Conservation (phyloP, 108 stramenopile genomes). For the Skeletonema marinoi region DNA sequence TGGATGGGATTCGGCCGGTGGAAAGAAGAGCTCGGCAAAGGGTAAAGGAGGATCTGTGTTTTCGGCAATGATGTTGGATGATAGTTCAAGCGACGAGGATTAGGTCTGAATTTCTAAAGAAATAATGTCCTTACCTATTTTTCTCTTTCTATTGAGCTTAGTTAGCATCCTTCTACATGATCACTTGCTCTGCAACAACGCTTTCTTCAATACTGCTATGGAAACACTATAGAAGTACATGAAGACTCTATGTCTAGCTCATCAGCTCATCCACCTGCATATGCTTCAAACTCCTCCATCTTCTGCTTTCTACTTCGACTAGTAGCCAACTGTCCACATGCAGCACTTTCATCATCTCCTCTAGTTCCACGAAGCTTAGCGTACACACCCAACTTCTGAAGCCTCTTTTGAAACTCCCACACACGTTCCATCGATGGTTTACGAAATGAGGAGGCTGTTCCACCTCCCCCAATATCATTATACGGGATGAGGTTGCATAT, state of each 20-base stretch:
- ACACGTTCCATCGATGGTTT: constrained; percentile 60
- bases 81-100: constrained; percentile 79
- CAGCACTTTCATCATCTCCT: constrained; percentile 86
- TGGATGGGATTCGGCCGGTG: constrained; percentile 26
- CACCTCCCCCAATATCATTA: constrained; percentile 72
- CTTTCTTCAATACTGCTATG: no score
- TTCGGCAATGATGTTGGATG: constrained; percentile 89
- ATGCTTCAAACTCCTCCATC: no score
- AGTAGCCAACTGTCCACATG: constrained; percentile 89
- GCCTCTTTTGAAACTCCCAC: constrained; percentile 59
- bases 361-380: constrained; percentile 73
- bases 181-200: no score
- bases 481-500: constrained; percentile 82
- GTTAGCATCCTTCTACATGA: no score
- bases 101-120: no score
- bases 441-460: constrained; percentile 31
- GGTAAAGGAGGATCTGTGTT: constrained; percentile 64
- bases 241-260: no score
- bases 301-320: constrained; percentile 36
- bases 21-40: constrained; percentile 32
- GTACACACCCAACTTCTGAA: constrained; percentile 58
- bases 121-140: no score
- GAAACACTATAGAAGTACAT: no score
- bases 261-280: no score
- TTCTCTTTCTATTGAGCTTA: no score